Evolutionary conservation across 2,329 filamentous ascomycete species (phyloP).

Genomic region (Fusarium xyrophilum): DNA sequence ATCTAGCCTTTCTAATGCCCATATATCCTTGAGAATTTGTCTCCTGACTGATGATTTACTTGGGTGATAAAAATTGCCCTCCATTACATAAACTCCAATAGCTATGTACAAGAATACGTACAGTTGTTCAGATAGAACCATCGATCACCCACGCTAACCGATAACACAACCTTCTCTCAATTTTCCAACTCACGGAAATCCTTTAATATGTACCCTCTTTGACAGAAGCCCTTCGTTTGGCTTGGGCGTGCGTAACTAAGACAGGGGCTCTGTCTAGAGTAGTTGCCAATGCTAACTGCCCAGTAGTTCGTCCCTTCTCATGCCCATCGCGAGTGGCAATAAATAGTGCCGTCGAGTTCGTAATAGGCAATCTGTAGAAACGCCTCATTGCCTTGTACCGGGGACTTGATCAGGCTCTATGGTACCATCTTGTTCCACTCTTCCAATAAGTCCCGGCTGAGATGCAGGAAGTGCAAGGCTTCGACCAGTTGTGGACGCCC

Average conservation of each 20-base stretch:
- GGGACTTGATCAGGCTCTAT: neutral
- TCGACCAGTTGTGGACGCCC: neutral
- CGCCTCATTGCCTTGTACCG: too few relatives aligned
- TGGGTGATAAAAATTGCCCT: neutral
- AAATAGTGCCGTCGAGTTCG: too few relatives aligned
- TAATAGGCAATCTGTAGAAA: too few relatives aligned
- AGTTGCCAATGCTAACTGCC: too few relatives aligned
- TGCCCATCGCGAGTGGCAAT: too few relatives aligned
- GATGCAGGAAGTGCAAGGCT: neutral
- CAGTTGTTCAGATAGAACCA: neutral
- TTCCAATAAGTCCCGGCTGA: neutral
- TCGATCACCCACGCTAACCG: rapidly evolving
- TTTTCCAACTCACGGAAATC: rapidly evolving
- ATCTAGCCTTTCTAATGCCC: neutral
- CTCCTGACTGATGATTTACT: neutral
- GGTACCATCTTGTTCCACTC: neutral
- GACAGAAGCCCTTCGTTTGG: rapidly evolving
- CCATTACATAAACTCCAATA: rapidly evolving
- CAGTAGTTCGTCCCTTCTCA: too few relatives aligned
- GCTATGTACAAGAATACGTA: neutral
- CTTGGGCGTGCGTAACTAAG: too few relatives aligned
- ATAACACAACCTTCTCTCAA: rapidly evolving
- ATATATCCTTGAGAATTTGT: too few relatives aligned
- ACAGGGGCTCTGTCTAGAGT: too few relatives aligned
- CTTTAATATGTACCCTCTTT: rapidly evolving